phyloP scores from a whole-genome alignment of 2,329 filamentous ascomycete genomes.

The Aspergillus quadricinctus region DNA sequence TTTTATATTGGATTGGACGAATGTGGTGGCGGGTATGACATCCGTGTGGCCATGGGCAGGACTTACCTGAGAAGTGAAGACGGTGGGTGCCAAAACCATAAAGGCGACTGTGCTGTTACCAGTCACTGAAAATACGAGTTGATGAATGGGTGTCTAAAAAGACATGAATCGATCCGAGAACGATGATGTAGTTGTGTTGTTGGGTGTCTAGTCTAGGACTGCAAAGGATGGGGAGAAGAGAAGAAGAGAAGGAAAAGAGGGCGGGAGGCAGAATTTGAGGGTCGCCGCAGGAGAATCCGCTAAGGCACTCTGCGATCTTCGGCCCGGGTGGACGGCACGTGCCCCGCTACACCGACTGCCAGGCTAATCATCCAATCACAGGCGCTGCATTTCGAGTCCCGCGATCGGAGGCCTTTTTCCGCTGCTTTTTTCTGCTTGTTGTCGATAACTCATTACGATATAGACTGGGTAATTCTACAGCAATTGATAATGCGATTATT shows the following conservation, averaged over 20 bases:
- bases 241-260: slow-evolving; percentile 7
- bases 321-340: slow-evolving; percentile 26
- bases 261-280: slow-evolving; percentile 3
- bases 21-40: slow-evolving; percentile 13
- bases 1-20: background rate
- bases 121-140: slow-evolving; percentile 24
- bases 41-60: slow-evolving; percentile 4
- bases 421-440: background rate
- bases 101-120: slow-evolving; percentile 53
- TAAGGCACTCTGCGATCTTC: slow-evolving; percentile 15
- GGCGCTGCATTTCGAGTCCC: slow-evolving; percentile 7
- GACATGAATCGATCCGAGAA: slow-evolving; percentile 19
- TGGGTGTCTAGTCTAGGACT: slow-evolving; percentile 1
- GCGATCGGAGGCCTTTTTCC: slow-evolving; percentile 13
- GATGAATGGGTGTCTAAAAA: slow-evolving; percentile 18
- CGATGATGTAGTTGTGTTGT: slow-evolving; percentile 3
- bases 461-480: background rate
- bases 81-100: slow-evolving; percentile 81
- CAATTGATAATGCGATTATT: background rate
- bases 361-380: slow-evolving; percentile 22
- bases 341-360: slow-evolving; percentile 23
- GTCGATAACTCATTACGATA: background rate
- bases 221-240: slow-evolving; percentile 6
- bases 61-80: slow-evolving; percentile 82
- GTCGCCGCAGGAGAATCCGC: too few relatives aligned